Evolutionary conservation across 257 asterid species (phyloP).

Genomic region (Lycium barbarum): DNA sequence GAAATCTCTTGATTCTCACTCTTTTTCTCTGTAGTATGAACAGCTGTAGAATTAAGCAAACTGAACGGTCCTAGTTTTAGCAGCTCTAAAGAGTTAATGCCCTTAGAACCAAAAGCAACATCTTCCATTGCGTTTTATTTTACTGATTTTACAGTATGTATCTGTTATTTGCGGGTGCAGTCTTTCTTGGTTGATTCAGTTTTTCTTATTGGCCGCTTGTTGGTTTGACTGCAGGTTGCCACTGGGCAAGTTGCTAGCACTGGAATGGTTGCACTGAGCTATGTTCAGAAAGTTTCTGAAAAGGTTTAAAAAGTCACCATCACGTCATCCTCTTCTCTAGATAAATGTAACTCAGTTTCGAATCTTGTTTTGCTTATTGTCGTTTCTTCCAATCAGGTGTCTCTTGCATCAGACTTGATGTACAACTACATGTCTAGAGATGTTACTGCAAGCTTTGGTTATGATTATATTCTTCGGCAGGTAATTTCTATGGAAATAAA

Average conservation of each 20-base stretch:
- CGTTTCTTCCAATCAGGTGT: slow-evolving; percentile 57
- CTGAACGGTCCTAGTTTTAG: background rate
- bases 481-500: slow-evolving; percentile 43
- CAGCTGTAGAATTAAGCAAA: background rate
- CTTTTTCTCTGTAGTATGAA: background rate
- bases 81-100: background rate
- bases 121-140: background rate
- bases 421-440: slow-evolving; percentile 87
- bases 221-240: slow-evolving; percentile 62
- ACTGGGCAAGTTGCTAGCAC: slow-evolving; percentile 97
- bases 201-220: background rate
- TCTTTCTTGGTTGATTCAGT: background rate
- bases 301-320: slow-evolving; percentile 52
- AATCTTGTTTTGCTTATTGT: slow-evolving; percentile 14
- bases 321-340: slow-evolving; percentile 10
- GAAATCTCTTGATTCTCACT: background rate
- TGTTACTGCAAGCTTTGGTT: slow-evolving; percentile 91
- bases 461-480: slow-evolving; percentile 92
- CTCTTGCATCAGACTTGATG: slow-evolving; percentile 91
- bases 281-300: slow-evolving; percentile 91
- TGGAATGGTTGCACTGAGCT: slow-evolving; percentile 83
- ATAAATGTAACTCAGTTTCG: background rate
- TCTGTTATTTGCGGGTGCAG: background rate
- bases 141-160: background rate
- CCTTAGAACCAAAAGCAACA: background rate